phyloP scores from a whole-genome alignment of 441 rosid species.

The Heliophila coronopifolia region DNA sequence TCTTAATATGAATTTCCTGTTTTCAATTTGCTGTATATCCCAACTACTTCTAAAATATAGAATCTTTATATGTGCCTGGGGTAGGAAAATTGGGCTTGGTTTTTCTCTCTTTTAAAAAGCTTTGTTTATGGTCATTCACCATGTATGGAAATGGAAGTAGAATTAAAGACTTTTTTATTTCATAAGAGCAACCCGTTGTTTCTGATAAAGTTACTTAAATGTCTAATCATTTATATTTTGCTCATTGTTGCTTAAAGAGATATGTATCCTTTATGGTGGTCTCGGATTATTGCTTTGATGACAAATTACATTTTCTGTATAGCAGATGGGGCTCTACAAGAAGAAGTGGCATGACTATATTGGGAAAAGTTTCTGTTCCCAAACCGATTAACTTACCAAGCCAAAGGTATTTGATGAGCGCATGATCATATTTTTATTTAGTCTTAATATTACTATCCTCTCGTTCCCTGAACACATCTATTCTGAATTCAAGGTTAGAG shows the following conservation, averaged over 20 bases:
- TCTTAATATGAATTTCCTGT: background rate
- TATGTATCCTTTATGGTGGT: slow-evolving; percentile 1
- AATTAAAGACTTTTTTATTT: background rate
- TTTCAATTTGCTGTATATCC: background rate
- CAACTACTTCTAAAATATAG: background rate
- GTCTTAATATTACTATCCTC: background rate
- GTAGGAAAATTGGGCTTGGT: background rate
- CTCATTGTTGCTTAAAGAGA: background rate
- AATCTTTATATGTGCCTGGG: background rate
- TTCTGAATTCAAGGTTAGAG: slow-evolving; percentile 54
- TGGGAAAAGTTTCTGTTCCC: slow-evolving; percentile 96
- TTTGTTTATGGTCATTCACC: background rate
- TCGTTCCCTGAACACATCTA: slow-evolving; percentile 6
- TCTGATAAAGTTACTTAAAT: no score
- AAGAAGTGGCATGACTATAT: slow-evolving; percentile 81
- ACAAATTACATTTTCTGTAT: slow-evolving; percentile 13
- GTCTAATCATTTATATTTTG: no score
- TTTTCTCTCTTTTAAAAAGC: background rate
- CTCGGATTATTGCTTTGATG: background rate
- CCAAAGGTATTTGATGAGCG: slow-evolving; percentile 57
- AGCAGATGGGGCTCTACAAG: slow-evolving; percentile 80
- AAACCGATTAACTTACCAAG: slow-evolving; percentile 98
- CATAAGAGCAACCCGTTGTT: no score
- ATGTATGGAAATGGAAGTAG: background rate
- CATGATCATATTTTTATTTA: slow-evolving; percentile 4